Base-by-base conservation (phyloP, 2,329 filamentous ascomycete genomes). In the Penicillium sp. region DNA sequence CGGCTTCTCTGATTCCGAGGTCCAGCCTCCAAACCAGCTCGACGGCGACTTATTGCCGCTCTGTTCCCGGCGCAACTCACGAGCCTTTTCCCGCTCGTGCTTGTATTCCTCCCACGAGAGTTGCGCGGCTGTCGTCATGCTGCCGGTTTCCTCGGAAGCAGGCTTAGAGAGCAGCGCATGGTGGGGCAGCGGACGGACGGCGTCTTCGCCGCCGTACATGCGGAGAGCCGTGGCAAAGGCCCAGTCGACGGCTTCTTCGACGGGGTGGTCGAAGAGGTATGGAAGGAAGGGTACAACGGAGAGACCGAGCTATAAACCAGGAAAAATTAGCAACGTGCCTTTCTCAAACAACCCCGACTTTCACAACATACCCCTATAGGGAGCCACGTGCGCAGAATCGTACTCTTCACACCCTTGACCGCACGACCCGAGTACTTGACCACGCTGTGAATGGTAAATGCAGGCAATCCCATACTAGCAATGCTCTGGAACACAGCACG, bases 211-310 rank as follows among this genome's bases (percentile, higher is more conserved):
- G 3, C 91, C 92, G 58, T 92, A 84, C 0, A 84, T 74, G 71
- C 88, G 84, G 72, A 97, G 95, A 0, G 84, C 90, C 68, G 88
- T 90, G 70, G 96, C 90, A 79, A 98, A 98, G 2, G 84, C 75
- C 89, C 89, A 97, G 72, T 98, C 93, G 0, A 96, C 91, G 0
- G 90, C 92, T 63, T 92, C 85, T 78, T 98, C 95, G 6, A 99
- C 92, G 0, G 95, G 94, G 75, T 96, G 85, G 71, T 99, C 93
- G 68, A 97, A 97, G 57, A 96, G 78, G 59, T 84, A 88, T 0
- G 93, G 94, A 58, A 97, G 76, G 75, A 93, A 90, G 0, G 93
- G 94, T 8, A 97, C 92, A 8, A 91, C 82, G 0, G 88, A 79
- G 37, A 92, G 79, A 69, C 86, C 86, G 55, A 89, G 81, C 84